Evolutionary conservation across 768 basidiomycete genomes (phyloP), one percentile per base, ranked within the genome.

Genomic region (Tremella mesenterica): DNA sequence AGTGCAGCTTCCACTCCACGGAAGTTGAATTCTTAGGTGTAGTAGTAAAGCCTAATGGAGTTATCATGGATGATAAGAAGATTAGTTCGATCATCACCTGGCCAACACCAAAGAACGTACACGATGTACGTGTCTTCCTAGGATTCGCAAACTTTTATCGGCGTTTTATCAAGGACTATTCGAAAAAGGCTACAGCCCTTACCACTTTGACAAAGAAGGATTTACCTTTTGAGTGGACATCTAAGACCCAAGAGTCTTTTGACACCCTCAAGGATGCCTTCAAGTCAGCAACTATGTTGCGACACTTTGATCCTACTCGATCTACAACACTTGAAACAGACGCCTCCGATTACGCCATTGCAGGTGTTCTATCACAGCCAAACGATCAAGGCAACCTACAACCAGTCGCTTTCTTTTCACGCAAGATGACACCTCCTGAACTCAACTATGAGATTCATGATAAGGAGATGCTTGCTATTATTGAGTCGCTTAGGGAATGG

Each of bases 361-460:
- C 66, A 5, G 71, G 52, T 8, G 62, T 74, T 1, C 55, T 75
- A 0, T 57, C 62, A 0, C 74, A 75, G 54, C 26, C 77, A n/a
- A 30, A 28, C 21, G 20, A 28, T 21, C 31, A 54, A 9, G 48
- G 49, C 12, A 25, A 27, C 10, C 29, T 48, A 44, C 44, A 52
- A 21, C 61, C 61, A 16, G 38, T 63, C 7, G 58, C 51, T 5
- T 56, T 63, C 38, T 47, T 26, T 14, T 63, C 61, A 38, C 25
- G 61, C 7, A 50, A 51, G 30, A 44, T 63, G 26, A 62, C 53
- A 10, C 28, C 57, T 0, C 63, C 76, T 0, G 75, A 82, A 58
- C 26, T 63, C 1, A 81, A 81, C 60, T 81, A 81, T 54, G 67
- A 78, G 13, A 75, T 78, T 18, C 73, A 80, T 53, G 75, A 82